phyloP scores from a whole-genome alignment of 257 asterid species.

The Gardenia jasminoides region DNA sequence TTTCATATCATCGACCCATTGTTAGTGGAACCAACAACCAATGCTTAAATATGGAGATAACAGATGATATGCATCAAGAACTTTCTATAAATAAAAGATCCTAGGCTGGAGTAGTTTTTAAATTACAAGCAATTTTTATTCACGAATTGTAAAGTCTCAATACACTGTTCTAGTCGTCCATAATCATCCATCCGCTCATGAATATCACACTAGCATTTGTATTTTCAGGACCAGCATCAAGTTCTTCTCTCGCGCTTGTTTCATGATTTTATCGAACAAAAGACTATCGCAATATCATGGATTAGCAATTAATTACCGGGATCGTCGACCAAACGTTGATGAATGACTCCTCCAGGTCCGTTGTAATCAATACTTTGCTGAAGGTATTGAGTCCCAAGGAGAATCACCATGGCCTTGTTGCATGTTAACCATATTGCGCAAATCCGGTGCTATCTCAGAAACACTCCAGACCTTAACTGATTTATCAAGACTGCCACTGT shows the following conservation, averaged over 20 bases:
- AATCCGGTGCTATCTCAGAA: constrained; percentile 59
- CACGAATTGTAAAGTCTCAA: background rate
- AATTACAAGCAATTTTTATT: background rate
- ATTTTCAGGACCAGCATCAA: background rate
- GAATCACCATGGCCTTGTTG: constrained; percentile 26
- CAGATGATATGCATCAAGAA: background rate
- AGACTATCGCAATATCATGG: constrained; percentile 1
- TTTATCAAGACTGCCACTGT: constrained; percentile 80
- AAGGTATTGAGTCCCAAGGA: constrained; percentile 59
- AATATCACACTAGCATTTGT: background rate
- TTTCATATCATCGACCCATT: background rate
- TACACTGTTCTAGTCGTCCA: background rate
- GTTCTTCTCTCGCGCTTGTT: background rate
- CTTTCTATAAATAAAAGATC: background rate
- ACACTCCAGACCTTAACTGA: constrained; percentile 85
- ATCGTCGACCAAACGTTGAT: background rate
- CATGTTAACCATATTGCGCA: constrained; percentile 32
- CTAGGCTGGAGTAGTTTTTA: background rate
- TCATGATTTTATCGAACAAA: background rate
- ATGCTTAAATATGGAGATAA: background rate
- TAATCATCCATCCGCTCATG: constrained; percentile 11
- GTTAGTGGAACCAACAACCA: background rate
- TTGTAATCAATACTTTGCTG: constrained; percentile 45
- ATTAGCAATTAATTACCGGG: constrained; percentile 7
- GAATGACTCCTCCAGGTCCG: background rate